A percentile compares a stretch with the other conserved stretches of the same genome.
phyloP scores from a whole-genome alignment of 2,329 filamentous ascomycete species.

The Lecanicillium sp. region DNA sequence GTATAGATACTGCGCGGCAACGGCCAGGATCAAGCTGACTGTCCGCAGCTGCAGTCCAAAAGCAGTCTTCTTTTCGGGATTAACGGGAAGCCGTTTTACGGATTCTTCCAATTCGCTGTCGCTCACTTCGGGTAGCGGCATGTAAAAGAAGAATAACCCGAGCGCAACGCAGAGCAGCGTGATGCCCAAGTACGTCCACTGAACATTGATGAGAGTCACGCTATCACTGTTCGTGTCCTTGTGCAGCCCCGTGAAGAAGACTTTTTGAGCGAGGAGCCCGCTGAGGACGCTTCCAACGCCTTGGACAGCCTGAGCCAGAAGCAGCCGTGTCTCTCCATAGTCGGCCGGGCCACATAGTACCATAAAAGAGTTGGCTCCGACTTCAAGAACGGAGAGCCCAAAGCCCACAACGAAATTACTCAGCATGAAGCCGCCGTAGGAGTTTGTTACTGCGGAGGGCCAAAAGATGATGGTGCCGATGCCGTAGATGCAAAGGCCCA shows the following conservation, averaged over 20 bases:
- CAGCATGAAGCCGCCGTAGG: constrained; percentile 71
- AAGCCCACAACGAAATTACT: constrained; percentile 69
- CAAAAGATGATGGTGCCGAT: constrained; percentile 78
- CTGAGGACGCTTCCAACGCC: constrained; percentile 67
- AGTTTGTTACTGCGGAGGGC: constrained; percentile 67
- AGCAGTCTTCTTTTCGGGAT: constrained; percentile 39
- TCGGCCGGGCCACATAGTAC: constrained; percentile 64
- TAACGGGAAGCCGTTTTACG: constrained; percentile 39
- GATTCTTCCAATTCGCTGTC: constrained; percentile 46
- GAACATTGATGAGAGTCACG: constrained; percentile 60
- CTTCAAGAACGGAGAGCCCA: constrained; percentile 70
- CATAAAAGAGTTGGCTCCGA: constrained; percentile 69
- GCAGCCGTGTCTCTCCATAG: constrained; percentile 66
- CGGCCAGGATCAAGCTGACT: constrained; percentile 58
- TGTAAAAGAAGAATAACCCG: constrained; percentile 61
- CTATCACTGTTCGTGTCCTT: constrained; percentile 17
- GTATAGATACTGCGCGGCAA: constrained; percentile 72
- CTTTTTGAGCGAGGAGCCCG: constrained; percentile 62
- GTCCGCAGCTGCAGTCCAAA: constrained; percentile 45
- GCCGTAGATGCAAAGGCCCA: constrained; percentile 67
- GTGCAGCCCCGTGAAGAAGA: constrained; percentile 60
- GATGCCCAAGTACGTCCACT: constrained; percentile 81
- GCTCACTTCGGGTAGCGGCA: constrained; percentile 55
- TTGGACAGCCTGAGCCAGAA: constrained; percentile 70
- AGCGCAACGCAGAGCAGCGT: constrained; percentile 66